These are phyloP conservation scores for Phyllosticta paracitricarpa DNA, from an alignment of 2,329 filamentous ascomycete genomes.

Conservation along the genomic window DNA sequence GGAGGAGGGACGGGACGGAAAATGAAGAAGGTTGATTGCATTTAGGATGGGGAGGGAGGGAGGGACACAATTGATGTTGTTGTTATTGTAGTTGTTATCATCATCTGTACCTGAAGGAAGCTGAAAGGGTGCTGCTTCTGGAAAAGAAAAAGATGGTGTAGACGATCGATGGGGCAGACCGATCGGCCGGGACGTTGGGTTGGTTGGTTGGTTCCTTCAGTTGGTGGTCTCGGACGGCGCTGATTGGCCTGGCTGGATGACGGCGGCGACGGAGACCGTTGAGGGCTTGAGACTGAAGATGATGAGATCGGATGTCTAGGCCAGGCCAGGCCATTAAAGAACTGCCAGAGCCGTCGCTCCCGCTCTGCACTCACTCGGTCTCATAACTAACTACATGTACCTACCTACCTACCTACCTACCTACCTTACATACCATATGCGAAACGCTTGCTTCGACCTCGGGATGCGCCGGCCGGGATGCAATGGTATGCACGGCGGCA, in stretches of 20 bases:
- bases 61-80: too few relatives aligned
- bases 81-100: neutral
- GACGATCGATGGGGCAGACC: neutral
- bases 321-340: neutral
- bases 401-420: too few relatives aligned
- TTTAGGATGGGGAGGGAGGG: neutral
- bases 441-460: neutral
- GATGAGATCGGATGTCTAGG: neutral
- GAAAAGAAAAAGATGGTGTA: neutral
- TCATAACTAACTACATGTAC: neutral
- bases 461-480: neutral
- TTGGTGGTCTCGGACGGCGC: neutral
- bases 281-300: neutral
- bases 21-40: neutral
- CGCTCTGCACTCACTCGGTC: neutral
- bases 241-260: constrained; percentile 1
- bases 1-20: neutral
- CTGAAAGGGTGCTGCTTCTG: neutral
- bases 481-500: neutral
- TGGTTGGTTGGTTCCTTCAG: neutral
- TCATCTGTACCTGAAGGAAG: neutral
- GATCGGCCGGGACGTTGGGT: neutral
- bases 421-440: neutral
- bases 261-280: neutral
- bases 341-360: neutral